Conservation (phyloP, 2,329 filamentous ascomycete species). For the Pseudocercospora vitis region DNA sequence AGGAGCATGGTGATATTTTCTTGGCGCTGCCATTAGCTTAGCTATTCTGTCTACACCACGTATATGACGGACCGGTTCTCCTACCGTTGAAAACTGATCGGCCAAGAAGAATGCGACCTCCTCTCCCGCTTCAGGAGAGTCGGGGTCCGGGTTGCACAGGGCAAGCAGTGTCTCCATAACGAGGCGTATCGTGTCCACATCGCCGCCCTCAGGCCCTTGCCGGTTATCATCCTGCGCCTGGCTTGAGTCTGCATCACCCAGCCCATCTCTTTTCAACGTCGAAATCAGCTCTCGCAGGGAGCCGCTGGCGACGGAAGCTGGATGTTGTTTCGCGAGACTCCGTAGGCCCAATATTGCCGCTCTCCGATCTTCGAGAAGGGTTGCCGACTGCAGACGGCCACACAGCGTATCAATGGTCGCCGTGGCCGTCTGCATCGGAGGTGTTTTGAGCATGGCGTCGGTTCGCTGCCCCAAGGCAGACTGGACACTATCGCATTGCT, state of each 20-base stretch:
- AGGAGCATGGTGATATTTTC: conserved; percentile 92
- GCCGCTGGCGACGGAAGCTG: conserved; percentile 90
- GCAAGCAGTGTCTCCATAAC: conserved; percentile 93
- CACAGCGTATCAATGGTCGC: conserved; percentile 92
- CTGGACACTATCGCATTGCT: conserved; percentile 24
- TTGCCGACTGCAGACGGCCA: conserved; percentile 82
- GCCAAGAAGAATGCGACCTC: conserved; percentile 95
- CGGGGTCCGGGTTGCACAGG: conserved; percentile 73
- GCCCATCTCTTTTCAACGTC: conserved; percentile 73
- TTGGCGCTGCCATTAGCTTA: conserved; percentile 68
- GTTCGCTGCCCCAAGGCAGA: conserved; percentile 28
- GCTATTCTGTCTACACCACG: conserved; percentile 32
- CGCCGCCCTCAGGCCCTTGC: conserved; percentile 52
- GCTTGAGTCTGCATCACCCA: conserved; percentile 31
- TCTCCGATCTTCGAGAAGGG: conserved; percentile 88
- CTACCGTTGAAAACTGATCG: conserved; percentile 91
- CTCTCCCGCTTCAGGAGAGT: conserved; percentile 82
- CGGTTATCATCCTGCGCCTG: conserved; percentile 48
- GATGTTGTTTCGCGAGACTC: conserved; percentile 95
- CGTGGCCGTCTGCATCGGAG: conserved; percentile 91
- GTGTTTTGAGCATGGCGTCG: conserved; percentile 60
- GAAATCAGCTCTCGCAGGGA: conserved; percentile 86
- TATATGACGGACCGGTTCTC: conserved; percentile 23
- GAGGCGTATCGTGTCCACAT: conserved; percentile 94
- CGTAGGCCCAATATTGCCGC: conserved; percentile 89